phyloP scores from a whole-genome alignment of 768 basidiomycete genomes.

The Tylopilus rubrobrunneus region DNA sequence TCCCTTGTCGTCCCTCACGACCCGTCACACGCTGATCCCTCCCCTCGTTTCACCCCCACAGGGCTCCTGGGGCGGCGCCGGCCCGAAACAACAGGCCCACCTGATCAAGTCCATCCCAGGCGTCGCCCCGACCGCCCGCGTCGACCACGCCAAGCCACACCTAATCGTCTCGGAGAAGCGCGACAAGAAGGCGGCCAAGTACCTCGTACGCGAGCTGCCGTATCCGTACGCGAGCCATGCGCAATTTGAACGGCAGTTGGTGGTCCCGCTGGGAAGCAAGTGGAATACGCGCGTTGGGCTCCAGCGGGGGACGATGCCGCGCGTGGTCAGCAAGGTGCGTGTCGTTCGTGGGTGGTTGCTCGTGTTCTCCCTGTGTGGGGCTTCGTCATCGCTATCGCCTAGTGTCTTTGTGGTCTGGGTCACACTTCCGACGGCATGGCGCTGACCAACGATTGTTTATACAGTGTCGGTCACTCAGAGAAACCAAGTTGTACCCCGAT shows the following conservation, averaged over 20 bases:
- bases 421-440: not conserved
- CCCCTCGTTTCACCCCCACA: constrained; percentile 26
- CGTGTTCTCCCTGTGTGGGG: not conserved
- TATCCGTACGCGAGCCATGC: constrained; percentile 92
- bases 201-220: constrained; percentile 86
- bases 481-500: not conserved
- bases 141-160: constrained; percentile 80
- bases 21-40: not conserved
- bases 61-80: constrained; percentile 92
- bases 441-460: constrained; percentile 2
- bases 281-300: constrained; percentile 90
- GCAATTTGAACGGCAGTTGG: constrained; percentile 86
- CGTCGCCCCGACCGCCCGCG: constrained; percentile 71
- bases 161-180: constrained; percentile 95
- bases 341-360: not conserved
- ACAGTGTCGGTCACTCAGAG: no score
- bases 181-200: constrained; percentile 91
- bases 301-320: constrained; percentile 80
- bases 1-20: not conserved
- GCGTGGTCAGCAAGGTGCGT: constrained; percentile 79
- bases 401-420: not conserved
- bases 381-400: not conserved
- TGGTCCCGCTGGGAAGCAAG: constrained; percentile 78
- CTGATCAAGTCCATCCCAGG: constrained; percentile 82
- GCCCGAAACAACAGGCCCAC: constrained; percentile 60